phyloP scores from a whole-genome alignment of 805 yeast genomes.

The Alloascoidea hylecoeti region DNA sequence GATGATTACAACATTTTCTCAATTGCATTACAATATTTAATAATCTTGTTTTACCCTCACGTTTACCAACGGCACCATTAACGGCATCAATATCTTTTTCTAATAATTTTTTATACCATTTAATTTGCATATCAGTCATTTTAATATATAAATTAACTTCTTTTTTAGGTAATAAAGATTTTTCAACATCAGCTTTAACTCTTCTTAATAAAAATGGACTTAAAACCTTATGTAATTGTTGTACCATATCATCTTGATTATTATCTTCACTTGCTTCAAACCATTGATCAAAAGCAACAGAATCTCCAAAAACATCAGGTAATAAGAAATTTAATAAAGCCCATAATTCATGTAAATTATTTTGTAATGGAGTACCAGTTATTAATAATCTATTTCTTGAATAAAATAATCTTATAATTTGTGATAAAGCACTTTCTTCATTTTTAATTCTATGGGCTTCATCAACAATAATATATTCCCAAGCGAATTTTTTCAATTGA shows the following conservation, averaged over 20 bases:
- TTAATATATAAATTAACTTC: slow-evolving; percentile 63
- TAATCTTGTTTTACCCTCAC: slow-evolving; percentile 63
- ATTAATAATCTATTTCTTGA: slow-evolving; percentile 57
- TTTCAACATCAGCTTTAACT: slow-evolving; percentile 72
- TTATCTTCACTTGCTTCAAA: slow-evolving; percentile 20
- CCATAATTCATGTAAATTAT: slow-evolving; percentile 71
- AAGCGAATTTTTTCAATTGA: slow-evolving; percentile 45
- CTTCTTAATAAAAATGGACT: slow-evolving; percentile 67
- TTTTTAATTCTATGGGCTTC: slow-evolving; percentile 79
- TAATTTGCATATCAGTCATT: slow-evolving; percentile 68
- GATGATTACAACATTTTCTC: slow-evolving; percentile 78
- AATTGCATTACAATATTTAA: slow-evolving; percentile 76
- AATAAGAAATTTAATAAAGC: slow-evolving; percentile 62
- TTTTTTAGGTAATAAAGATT: slow-evolving; percentile 58
- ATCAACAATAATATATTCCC: slow-evolving; percentile 71
- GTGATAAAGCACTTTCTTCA: slow-evolving; percentile 59
- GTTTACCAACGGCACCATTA: slow-evolving; percentile 65
- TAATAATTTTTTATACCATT: slow-evolving; percentile 62
- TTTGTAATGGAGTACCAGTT: slow-evolving; percentile 76
- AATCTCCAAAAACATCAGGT: slow-evolving; percentile 68
- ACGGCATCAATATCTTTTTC: slow-evolving; percentile 80
- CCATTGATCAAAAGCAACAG: slow-evolving; percentile 67
- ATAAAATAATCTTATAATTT: slow-evolving; percentile 59
- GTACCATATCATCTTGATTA: slow-evolving; percentile 37
- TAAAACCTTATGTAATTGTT: slow-evolving; percentile 61